Evolutionary conservation across 2,329 filamentous ascomycete genomes (phyloP).

Genomic region (Cladosporium sp.): DNA sequence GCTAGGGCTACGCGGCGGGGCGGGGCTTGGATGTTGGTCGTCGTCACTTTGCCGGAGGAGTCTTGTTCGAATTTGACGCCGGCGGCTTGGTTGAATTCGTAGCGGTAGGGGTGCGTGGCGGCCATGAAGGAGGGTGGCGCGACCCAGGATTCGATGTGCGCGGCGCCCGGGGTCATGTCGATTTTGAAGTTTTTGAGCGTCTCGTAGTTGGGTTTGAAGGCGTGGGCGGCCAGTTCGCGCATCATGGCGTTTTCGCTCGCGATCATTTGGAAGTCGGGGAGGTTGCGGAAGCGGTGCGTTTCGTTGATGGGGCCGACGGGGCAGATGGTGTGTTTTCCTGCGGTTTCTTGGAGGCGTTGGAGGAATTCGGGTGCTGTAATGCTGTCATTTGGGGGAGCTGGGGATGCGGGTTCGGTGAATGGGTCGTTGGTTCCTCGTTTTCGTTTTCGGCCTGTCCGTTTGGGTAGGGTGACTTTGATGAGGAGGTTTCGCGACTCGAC

Average conservation of each 20-base stretch:
- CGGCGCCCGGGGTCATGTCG: conserved; percentile 58
- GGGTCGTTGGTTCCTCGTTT: conserved; percentile 71
- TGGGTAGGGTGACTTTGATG: conserved; percentile 80
- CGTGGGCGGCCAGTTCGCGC: conserved; percentile 62
- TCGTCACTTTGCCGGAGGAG: conserved; percentile 52
- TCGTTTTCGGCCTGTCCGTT: conserved; percentile 76
- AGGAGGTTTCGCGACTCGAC: conserved; percentile 76
- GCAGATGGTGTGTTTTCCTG: conserved; percentile 24
- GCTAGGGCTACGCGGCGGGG: conserved; percentile 57
- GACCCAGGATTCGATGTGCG: conserved; percentile 57
- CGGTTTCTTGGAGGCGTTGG: conserved; percentile 27
- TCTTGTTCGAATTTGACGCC: conserved; percentile 61
- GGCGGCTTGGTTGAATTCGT: conserved; percentile 80
- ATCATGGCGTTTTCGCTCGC: conserved; percentile 53
- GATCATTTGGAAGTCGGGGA: conserved; percentile 72
- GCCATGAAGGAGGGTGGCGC: conserved; percentile 27
- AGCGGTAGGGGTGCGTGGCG: conserved; percentile 39
- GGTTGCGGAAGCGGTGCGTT: conserved; percentile 79
- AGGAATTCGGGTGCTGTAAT: conserved; percentile 27
- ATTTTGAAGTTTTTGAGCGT: conserved; percentile 63
- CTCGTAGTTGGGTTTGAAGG: conserved; percentile 62
- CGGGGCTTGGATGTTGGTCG: conserved; percentile 43
- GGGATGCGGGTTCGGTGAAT: conserved; percentile 17
- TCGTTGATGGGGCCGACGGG: conserved; percentile 59
- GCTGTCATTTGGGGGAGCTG: conserved; percentile 7